Conservation (phyloP, 306 rosid species). For the Cicer yamashitae region DNA sequence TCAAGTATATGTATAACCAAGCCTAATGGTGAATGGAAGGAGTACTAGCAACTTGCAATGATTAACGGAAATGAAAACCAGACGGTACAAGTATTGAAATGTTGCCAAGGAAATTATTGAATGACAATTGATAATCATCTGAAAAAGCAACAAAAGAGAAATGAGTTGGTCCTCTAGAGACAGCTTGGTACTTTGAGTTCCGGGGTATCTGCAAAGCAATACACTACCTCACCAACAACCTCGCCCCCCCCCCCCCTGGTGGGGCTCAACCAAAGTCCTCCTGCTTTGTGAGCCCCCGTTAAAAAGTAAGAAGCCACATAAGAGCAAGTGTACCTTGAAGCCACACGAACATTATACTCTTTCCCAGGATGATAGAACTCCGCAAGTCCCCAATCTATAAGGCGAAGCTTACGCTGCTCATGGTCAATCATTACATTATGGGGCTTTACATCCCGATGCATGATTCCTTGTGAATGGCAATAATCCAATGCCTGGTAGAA, state of each 20-base stretch:
- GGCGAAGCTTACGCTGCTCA: slow-evolving; percentile 69
- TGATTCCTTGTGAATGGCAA: slow-evolving; percentile 71
- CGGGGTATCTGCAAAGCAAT: neutral
- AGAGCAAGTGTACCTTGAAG: slow-evolving; percentile 54
- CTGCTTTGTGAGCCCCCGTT: neutral
- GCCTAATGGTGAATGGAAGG: slow-evolving; percentile 7
- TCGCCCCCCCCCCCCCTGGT: neutral
- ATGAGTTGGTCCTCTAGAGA: neutral
- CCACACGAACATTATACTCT: slow-evolving; percentile 66
- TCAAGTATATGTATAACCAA: slow-evolving; percentile 17
- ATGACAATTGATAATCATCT: slow-evolving; percentile 17
- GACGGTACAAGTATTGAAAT: neutral
- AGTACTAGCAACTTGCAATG: slow-evolving; percentile 3
- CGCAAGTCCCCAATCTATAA: slow-evolving; percentile 66
- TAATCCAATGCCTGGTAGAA: slow-evolving; percentile 59
- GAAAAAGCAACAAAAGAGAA: slow-evolving; percentile 9
- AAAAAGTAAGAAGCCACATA: neutral
- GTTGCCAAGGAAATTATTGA: neutral
- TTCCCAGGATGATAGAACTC: slow-evolving; percentile 66
- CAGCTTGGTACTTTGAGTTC: neutral
- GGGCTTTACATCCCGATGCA: slow-evolving; percentile 72
- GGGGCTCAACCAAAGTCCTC: slow-evolving; percentile 10
- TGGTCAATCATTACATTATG: slow-evolving; percentile 72
- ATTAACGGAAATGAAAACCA: slow-evolving; percentile 31
- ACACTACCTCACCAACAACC: neutral